Percentiles rank a stretch among this genome's conserved stretches.
Conservation (phyloP, 371 early-diverging fungal species). For the Smittium culicis region DNA sequence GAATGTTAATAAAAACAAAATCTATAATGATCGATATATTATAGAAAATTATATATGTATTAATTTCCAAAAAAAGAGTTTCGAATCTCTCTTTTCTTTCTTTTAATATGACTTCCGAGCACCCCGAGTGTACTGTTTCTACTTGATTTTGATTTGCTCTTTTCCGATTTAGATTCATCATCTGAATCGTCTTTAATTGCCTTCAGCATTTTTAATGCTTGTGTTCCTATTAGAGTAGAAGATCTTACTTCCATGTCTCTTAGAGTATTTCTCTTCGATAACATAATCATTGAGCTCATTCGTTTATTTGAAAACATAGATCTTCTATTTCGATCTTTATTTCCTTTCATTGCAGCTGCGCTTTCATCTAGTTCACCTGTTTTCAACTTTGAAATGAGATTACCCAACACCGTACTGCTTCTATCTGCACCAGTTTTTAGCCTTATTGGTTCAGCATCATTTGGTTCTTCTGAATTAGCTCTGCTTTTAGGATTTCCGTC, state of each 20-base stretch:
- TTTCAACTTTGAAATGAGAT: conserved; percentile 36
- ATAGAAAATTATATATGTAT: no score
- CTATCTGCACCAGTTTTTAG: conserved; percentile 41
- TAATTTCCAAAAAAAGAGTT: not conserved
- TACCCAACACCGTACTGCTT: conserved; percentile 61
- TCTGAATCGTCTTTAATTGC: conserved; percentile 36
- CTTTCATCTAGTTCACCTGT: not conserved
- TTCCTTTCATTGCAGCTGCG: not conserved
- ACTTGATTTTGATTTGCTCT: not conserved
- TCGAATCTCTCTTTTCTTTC: not conserved
- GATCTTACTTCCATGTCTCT: conserved; percentile 38
- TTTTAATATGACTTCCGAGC: not conserved
- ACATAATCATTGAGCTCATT: conserved; percentile 35
- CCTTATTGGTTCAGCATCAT: not conserved
- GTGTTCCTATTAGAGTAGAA: conserved; percentile 42
- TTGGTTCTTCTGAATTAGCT: not conserved
- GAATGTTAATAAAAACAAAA: no score
- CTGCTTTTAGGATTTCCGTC: not conserved
- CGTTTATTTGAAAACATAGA: conserved; percentile 53
- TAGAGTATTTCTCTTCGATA: conserved; percentile 32
- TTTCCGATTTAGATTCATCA: not conserved
- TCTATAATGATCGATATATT: no score
- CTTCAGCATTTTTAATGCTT: conserved; percentile 54
- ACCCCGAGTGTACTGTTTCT: not conserved
- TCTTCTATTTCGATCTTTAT: conserved; percentile 1